Evolutionary conservation across 306 rosid genomes (phyloP).

Genomic region (Sphenostylis stenocarpa): DNA sequence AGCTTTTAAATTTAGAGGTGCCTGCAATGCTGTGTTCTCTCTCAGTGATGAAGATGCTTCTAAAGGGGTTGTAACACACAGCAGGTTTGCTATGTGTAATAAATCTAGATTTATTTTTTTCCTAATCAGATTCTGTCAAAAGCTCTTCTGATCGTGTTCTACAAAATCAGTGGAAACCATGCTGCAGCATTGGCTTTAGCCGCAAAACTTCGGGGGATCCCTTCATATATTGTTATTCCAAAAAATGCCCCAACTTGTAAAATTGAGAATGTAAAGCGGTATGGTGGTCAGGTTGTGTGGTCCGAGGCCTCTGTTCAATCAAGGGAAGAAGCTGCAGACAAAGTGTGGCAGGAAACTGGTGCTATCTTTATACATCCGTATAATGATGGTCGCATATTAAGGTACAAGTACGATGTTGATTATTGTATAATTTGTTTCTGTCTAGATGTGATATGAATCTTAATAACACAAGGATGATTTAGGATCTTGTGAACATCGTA

Average conservation of each 20-base stretch:
- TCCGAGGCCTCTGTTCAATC: slow-evolving; percentile 66
- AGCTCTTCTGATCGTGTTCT: slow-evolving; percentile 40
- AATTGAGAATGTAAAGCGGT: slow-evolving; percentile 80
- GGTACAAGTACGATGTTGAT: slow-evolving; percentile 41
- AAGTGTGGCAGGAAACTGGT: slow-evolving; percentile 76
- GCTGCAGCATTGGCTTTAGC: slow-evolving; percentile 96
- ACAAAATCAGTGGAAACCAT: slow-evolving; percentile 81
- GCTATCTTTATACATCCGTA: slow-evolving; percentile 80
- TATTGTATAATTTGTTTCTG: not conserved
- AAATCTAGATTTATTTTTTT: slow-evolving; percentile 7
- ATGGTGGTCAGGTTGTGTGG: slow-evolving; percentile 82
- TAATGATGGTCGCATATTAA: slow-evolving; percentile 76
- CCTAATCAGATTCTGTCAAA: not conserved
- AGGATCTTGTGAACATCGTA: too few relatives aligned
- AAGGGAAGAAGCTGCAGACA: slow-evolving; percentile 62
- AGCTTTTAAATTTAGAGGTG: slow-evolving; percentile 93
- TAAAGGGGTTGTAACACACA: slow-evolving; percentile 90
- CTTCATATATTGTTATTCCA: slow-evolving; percentile 83
- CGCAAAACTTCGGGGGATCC: slow-evolving; percentile 82
- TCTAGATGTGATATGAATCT: too few relatives aligned
- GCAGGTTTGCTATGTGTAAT: slow-evolving; percentile 62
- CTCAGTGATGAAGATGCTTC: slow-evolving; percentile 69
- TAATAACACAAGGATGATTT: too few relatives aligned
- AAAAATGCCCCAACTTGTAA: slow-evolving; percentile 81
- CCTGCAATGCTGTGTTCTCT: slow-evolving; percentile 88